Base-by-base conservation (phyloP, 257 asterid species). In the Asclepias syriaca region DNA sequence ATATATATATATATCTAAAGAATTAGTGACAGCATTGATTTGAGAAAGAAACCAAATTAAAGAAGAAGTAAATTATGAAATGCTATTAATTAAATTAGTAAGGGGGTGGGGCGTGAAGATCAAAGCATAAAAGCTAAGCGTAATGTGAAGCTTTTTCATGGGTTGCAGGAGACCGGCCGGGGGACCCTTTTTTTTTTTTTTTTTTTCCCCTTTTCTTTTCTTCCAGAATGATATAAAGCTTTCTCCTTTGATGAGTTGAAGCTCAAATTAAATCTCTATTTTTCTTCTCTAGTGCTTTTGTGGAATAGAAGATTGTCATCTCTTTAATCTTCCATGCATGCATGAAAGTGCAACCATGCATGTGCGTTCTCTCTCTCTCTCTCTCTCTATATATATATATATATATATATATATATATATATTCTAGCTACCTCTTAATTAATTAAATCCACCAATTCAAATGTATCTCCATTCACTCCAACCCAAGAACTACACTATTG, bases 271-370 rank as follows among this genome's bases (percentile, higher is more conserved):
- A 19, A 12, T 19, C 16, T 69, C n/a, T 43, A 1, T 58, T 3
- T 43, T 0, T 40, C 12, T n/a, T 43, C 65, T 67, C 72, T 64
- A 12, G 78, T 39, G 74, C 83, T 75, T 79, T 80, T 76, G 83
- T 80, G 84, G 81, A 72, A 55, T 55, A 67, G 73, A 65, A 71
- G 77, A 32, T 72, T 72, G 77, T 76, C 70, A 68, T 65, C 46
- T 56, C 66, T 40, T 51, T 56, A 61, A 14, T 70, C 48, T 18
- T 29, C 22, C 71, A 64, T 8, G 55, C 53, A 50, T 37, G 39
- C 55, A 76, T 55, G 61, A 19, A 43, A 34, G 24, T 16, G 11
- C 48, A 43, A 6, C 11, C 48, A 43, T 43, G 48, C 48, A 43
- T 43, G 48, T 43, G 48, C 48, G 48, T 43, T 43, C 48, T 40